Conservation (phyloP, 768 basidiomycete genomes). For the Trametes cinnabarina region DNA sequence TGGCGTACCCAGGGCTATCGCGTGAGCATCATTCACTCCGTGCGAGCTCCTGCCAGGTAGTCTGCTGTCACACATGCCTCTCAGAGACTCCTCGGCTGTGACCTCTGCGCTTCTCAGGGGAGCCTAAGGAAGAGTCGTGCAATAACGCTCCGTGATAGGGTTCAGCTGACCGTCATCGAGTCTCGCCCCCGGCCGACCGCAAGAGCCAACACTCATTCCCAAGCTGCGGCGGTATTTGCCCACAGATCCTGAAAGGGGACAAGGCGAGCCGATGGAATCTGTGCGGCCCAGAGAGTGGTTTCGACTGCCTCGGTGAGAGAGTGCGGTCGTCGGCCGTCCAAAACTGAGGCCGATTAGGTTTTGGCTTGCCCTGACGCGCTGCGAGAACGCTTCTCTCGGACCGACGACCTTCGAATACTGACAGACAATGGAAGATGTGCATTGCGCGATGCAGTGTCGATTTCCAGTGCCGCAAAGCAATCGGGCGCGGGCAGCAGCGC, state of each 20-base stretch:
- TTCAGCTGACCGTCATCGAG: not conserved
- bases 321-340: not conserved
- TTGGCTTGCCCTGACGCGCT: conserved; percentile 1
- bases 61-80: not conserved
- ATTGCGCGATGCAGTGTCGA: not conserved
- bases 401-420: not conserved
- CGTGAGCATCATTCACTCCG: not conserved
- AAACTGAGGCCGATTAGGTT: conserved; percentile 6
- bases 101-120: not conserved
- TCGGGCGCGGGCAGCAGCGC: too few species aligned
- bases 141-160: not conserved
- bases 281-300: not conserved
- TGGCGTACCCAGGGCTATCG: not conserved
- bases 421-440: not conserved
- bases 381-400: conserved; percentile 3
- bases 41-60: not conserved
- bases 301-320: not conserved
- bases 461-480: too few species aligned
- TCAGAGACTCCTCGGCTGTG: not conserved
- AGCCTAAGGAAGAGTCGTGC: not conserved
- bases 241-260: not conserved
- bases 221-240: not conserved
- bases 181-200: not conserved
- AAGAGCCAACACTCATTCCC: not conserved
- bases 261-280: not conserved